Conservation (phyloP, 345 rosid genomes). For the Sonneratia alba region DNA sequence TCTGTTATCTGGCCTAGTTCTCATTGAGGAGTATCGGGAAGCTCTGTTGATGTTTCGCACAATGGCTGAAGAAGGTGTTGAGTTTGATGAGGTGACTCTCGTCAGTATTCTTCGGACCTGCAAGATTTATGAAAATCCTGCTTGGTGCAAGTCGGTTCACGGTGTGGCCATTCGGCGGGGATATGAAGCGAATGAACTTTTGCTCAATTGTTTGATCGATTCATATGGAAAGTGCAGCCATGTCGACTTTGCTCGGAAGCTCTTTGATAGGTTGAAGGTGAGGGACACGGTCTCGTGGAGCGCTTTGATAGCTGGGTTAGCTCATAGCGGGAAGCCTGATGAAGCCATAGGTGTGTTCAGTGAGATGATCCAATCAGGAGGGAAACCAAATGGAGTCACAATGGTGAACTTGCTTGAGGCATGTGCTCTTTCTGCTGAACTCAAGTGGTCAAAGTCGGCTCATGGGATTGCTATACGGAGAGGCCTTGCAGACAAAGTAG, state of each 20-base stretch:
- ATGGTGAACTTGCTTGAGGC: slow-evolving; percentile 49
- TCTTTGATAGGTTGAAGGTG: slow-evolving; percentile 24
- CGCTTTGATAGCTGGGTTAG: slow-evolving; percentile 52
- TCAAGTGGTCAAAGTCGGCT: slow-evolving; percentile 50
- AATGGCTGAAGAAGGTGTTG: slow-evolving; percentile 32
- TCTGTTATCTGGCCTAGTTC: slow-evolving; percentile 44
- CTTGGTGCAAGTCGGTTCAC: slow-evolving; percentile 52
- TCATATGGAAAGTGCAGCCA: slow-evolving; percentile 46
- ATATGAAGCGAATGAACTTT: slow-evolving; percentile 32
- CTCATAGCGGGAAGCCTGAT: slow-evolving; percentile 38
- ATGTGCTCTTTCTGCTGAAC: slow-evolving; percentile 48
- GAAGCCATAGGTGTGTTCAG: slow-evolving; percentile 44
- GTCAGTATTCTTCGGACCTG: slow-evolving; percentile 44
- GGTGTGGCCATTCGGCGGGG: slow-evolving; percentile 32
- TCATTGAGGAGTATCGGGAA: slow-evolving; percentile 30
- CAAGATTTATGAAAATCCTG: slow-evolving; percentile 35
- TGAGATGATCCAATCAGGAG: slow-evolving; percentile 32
- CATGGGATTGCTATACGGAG: slow-evolving; percentile 60
- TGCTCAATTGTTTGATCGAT: slow-evolving; percentile 46
- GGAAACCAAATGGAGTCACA: slow-evolving; percentile 34
- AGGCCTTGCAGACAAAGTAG: slow-evolving; percentile 38
- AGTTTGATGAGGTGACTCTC: slow-evolving; percentile 44
- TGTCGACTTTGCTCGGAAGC: slow-evolving; percentile 31
- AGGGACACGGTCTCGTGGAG: slow-evolving; percentile 62
- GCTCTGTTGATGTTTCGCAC: slow-evolving; percentile 33